A percentile compares a stretch with the other conserved stretches of the same genome.
Conservation (phyloP, 495 filamentous ascomycete species). For the Xylaria venustula region DNA sequence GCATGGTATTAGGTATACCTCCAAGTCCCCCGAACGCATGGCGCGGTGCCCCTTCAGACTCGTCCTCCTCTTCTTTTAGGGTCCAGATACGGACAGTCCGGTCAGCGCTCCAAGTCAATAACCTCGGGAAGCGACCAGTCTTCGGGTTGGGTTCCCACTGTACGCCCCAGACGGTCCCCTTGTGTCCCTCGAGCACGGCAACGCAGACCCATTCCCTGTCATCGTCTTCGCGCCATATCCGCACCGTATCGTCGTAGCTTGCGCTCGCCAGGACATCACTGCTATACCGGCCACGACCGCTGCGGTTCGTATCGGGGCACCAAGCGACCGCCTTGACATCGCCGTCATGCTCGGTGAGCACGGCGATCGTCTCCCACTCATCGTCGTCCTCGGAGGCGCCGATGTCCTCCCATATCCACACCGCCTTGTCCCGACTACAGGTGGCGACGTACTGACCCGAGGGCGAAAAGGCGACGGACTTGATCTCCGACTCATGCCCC, state of each 20-base stretch:
- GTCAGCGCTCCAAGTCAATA: constrained; percentile 81
- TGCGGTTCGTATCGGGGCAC: constrained; percentile 61
- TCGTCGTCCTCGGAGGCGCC: constrained; percentile 68
- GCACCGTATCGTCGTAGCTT: constrained; percentile 89
- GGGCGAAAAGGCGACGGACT: constrained; percentile 76
- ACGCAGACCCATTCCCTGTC: constrained; percentile 90
- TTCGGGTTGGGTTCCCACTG: constrained; percentile 67
- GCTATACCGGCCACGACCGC: constrained; percentile 46
- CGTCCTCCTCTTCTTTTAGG: constrained; percentile 54
- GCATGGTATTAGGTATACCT: constrained; percentile 77
- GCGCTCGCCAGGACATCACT: constrained; percentile 73
- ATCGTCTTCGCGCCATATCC: constrained; percentile 84
- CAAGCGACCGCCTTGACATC: constrained; percentile 93
- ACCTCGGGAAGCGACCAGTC: constrained; percentile 51
- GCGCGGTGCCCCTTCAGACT: constrained; percentile 37
- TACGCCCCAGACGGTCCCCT: constrained; percentile 81
- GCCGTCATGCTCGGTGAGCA: constrained; percentile 87
- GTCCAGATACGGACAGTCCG: constrained; percentile 74
- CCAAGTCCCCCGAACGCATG: constrained; percentile 36
- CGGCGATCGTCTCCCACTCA: constrained; percentile 93
- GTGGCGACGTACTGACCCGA: constrained; percentile 82
- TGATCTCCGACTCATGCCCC: constrained; percentile 93
- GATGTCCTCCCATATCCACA: constrained; percentile 99
- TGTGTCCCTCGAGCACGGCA: constrained; percentile 74
- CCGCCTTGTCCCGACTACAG: constrained; percentile 85